A percentile compares a stretch with the other conserved stretches of the same genome.
Evolutionary conservation across 306 rosid species (phyloP).

Genomic region (Casuarina glauca): DNA sequence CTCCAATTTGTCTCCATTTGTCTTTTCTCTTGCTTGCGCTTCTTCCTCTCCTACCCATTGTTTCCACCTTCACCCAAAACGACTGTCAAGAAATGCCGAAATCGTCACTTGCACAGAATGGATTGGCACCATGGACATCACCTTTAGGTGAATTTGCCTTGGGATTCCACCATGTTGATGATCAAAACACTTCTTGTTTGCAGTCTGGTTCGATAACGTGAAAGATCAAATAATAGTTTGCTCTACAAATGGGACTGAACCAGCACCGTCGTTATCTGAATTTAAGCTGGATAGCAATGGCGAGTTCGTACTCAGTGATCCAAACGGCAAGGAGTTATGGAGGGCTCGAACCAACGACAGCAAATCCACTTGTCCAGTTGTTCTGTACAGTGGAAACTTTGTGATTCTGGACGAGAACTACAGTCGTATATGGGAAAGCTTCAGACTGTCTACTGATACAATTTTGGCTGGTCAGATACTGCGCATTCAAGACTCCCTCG

Average conservation of each 20-base stretch:
- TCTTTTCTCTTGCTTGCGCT: too few species aligned
- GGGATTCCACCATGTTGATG: background rate
- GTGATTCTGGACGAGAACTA: conserved; percentile 12
- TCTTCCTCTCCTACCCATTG: background rate
- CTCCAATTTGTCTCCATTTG: too few species aligned
- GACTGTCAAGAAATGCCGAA: background rate
- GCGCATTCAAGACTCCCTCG: background rate
- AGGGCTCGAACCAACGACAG: background rate
- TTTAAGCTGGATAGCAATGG: conserved; percentile 24
- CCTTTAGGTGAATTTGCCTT: conserved; percentile 19
- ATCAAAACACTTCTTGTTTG: conserved; percentile 9
- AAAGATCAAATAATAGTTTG: conserved; percentile 28
- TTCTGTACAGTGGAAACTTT: conserved; percentile 32
- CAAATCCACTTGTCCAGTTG: conserved; percentile 6
- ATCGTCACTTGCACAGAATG: too few species aligned
- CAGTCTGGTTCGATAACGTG: conserved; percentile 20
- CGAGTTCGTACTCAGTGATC: conserved; percentile 8
- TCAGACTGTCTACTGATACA: conserved; percentile 29
- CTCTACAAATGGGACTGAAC: conserved; percentile 28
- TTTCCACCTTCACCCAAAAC: background rate
- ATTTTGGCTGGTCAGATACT: conserved; percentile 36
- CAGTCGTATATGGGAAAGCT: conserved; percentile 32
- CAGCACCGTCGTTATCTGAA: conserved; percentile 22
- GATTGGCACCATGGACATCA: background rate
- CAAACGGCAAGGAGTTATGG: conserved; percentile 1